Conservation (phyloP, 2,329 filamentous ascomycete species). For the Uncinocarpus reesii region DNA sequence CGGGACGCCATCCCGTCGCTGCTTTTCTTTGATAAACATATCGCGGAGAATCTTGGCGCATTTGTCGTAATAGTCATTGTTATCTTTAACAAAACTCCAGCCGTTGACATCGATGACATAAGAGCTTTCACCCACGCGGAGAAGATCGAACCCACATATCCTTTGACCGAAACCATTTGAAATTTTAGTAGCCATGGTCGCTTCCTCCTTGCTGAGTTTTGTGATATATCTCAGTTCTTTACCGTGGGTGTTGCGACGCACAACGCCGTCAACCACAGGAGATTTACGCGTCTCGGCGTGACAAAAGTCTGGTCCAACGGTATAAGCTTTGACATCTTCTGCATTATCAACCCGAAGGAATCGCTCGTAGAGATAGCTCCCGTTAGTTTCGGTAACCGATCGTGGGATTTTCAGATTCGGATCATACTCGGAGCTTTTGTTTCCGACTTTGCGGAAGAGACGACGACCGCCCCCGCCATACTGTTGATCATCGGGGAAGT, state of each 20-base stretch:
- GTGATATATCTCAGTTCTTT: constrained; percentile 97
- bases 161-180: constrained; percentile 85
- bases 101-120: constrained; percentile 99
- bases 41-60: constrained; percentile 76
- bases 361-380: constrained; percentile 93
- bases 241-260: constrained; percentile 90
- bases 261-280: constrained; percentile 89
- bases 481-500: constrained; percentile 65
- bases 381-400: constrained; percentile 65
- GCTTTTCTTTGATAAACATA: constrained; percentile 73
- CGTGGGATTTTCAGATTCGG: constrained; percentile 64
- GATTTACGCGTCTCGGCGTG: constrained; percentile 97
- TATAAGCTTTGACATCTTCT: constrained; percentile 97
- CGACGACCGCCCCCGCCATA: constrained; percentile 81
- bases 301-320: constrained; percentile 83
- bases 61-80: constrained; percentile 95
- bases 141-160: constrained; percentile 89
- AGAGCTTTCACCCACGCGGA: constrained; percentile 78
- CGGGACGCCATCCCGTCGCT: constrained; percentile 27
- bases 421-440: constrained; percentile 96
- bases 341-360: constrained; percentile 95
- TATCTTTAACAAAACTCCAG: constrained; percentile 99
- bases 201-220: constrained; percentile 66
- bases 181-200: constrained; percentile 78
- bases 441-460: constrained; percentile 92